phyloP scores from a whole-genome alignment of 2,329 filamentous ascomycete species.

The Fonsecaea pedrosoi region DNA sequence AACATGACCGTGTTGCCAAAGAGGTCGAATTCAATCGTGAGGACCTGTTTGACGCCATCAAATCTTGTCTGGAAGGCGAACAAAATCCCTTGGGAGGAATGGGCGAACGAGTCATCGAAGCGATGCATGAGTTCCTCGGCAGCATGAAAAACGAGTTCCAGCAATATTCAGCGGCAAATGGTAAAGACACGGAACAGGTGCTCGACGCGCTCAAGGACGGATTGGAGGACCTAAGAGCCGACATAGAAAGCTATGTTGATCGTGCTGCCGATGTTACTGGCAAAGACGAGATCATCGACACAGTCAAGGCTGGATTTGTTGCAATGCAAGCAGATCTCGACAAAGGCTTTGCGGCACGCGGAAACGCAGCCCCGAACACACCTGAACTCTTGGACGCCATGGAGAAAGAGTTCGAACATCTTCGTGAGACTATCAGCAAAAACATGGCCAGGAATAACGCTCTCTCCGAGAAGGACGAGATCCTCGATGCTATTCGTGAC shows the following conservation, averaged over 20 bases:
- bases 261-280: slow-evolving; percentile 70
- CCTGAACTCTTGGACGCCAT: slow-evolving; percentile 74
- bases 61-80: slow-evolving; percentile 62
- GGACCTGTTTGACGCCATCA: slow-evolving; percentile 65
- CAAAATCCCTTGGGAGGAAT: slow-evolving; percentile 59
- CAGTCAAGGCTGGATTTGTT: slow-evolving; percentile 67
- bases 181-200: slow-evolving; percentile 84
- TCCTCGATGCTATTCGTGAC: slow-evolving; percentile 62
- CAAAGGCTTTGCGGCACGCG: slow-evolving; percentile 56
- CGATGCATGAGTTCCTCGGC: slow-evolving; percentile 65
- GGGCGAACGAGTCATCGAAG: slow-evolving; percentile 65
- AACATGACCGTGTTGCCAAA: slow-evolving; percentile 53
- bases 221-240: slow-evolving; percentile 76
- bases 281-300: slow-evolving; percentile 80
- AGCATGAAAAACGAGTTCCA: slow-evolving; percentile 72
- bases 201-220: slow-evolving; percentile 88
- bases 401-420: slow-evolving; percentile 79
- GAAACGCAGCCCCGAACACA: slow-evolving; percentile 60
- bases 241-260: slow-evolving; percentile 83
- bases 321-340: slow-evolving; percentile 66
- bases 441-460: slow-evolving; percentile 67
- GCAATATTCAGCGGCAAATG: slow-evolving; percentile 78
- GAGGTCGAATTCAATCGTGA: slow-evolving; percentile 66
- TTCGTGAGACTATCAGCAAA: slow-evolving; percentile 77
- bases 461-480: slow-evolving; percentile 65